A percentile compares a stretch with the other conserved stretches of the same genome.
phyloP scores from a whole-genome alignment of 306 rosid genomes.

The Dryas octopetala region DNA sequence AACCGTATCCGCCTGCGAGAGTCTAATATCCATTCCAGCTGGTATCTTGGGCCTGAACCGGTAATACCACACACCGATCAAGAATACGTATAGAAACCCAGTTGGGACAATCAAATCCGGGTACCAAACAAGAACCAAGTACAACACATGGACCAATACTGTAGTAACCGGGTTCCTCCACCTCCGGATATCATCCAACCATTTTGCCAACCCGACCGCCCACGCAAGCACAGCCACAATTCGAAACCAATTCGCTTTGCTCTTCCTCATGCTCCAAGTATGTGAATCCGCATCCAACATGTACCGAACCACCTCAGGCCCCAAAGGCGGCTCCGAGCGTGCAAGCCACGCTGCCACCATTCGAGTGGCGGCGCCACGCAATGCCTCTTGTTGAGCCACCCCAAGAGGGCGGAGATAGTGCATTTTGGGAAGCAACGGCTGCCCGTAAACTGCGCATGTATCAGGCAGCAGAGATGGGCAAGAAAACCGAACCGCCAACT shows the following conservation, averaged over 20 bases:
- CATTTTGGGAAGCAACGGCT: slow-evolving; percentile 81
- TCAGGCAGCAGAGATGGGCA: slow-evolving; percentile 77
- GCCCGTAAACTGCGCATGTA: slow-evolving; percentile 68
- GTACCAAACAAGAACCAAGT: slow-evolving; percentile 93
- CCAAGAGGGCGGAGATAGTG: slow-evolving; percentile 91
- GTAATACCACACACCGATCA: slow-evolving; percentile 88
- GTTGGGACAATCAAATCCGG: slow-evolving; percentile 92
- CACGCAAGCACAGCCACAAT: slow-evolving; percentile 87
- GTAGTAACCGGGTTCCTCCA: slow-evolving; percentile 85
- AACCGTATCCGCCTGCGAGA: slow-evolving; percentile 71
- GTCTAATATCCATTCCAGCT: slow-evolving; percentile 80
- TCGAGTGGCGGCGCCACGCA: slow-evolving; percentile 74
- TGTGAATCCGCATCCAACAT: slow-evolving; percentile 96
- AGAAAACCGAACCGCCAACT: slow-evolving; percentile 76
- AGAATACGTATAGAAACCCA: slow-evolving; percentile 72
- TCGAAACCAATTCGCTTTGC: slow-evolving; percentile 90
- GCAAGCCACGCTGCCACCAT: slow-evolving; percentile 84
- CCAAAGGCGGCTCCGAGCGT: slow-evolving; percentile 79
- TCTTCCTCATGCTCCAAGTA: slow-evolving; percentile 90
- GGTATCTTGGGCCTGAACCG: slow-evolving; percentile 86
- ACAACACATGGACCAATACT: slow-evolving; percentile 68
- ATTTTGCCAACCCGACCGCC: slow-evolving; percentile 81
- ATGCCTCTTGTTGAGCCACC: slow-evolving; percentile 80
- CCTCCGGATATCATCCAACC: slow-evolving; percentile 77
- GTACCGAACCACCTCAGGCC: slow-evolving; percentile 82